Conservation (phyloP, 495 filamentous ascomycete genomes). For the Penicillium coffeae region DNA sequence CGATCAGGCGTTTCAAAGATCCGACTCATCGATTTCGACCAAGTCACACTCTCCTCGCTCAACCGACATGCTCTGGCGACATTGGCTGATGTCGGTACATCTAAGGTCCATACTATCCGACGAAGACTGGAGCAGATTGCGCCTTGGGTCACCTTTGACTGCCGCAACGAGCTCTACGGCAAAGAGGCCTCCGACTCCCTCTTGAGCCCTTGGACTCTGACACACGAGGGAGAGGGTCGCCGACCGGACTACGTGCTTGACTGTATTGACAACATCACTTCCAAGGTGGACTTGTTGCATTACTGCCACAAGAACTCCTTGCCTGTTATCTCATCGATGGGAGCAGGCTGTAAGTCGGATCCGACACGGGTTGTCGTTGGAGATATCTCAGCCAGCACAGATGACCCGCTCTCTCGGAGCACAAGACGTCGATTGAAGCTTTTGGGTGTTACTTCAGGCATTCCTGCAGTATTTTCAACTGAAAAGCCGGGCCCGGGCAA, state of each 20-base stretch:
- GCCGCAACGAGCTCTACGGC: constrained; percentile 79
- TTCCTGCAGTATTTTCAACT: constrained; percentile 88
- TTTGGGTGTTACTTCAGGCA: constrained; percentile 76
- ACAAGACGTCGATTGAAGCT: constrained; percentile 75
- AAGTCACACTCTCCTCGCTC: constrained; percentile 87
- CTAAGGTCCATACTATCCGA: constrained; percentile 83
- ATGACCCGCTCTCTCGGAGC: constrained; percentile 83
- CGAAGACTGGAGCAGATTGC: constrained; percentile 75
- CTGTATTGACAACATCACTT: constrained; percentile 97
- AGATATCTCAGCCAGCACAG: constrained; percentile 84
- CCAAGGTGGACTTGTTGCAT: constrained; percentile 86
- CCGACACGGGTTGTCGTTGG: constrained; percentile 88
- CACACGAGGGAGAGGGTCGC: constrained; percentile 50
- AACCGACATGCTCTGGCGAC: constrained; percentile 95
- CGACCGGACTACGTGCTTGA: constrained; percentile 86
- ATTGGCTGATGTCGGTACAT: constrained; percentile 87
- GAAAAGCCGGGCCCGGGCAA: constrained; percentile 91
- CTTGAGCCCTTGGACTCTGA: constrained; percentile 55
- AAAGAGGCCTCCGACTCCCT: constrained; percentile 59
- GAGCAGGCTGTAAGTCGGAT: constrained; percentile 95
- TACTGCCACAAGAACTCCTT: constrained; percentile 76
- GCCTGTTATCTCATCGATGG: constrained; percentile 90
- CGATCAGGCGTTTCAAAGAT: constrained; percentile 84
- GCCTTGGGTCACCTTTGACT: constrained; percentile 89
- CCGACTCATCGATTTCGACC: constrained; percentile 95